Conservation (phyloP, 352 stramenopile species). For the Globisporangium parvum region DNA sequence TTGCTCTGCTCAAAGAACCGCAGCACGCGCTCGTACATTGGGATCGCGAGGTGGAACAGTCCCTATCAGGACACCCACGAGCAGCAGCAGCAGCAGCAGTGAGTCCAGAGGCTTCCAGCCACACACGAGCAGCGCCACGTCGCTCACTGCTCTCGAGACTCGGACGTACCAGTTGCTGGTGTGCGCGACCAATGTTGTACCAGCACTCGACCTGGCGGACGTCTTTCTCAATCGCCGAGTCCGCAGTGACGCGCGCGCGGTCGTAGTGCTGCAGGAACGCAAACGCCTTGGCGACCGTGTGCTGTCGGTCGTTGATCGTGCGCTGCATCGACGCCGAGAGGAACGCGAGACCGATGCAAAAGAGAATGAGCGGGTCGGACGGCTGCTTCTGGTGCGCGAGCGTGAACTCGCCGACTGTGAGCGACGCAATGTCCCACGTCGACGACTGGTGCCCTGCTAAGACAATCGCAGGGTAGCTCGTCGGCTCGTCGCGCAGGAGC, state of each 20-base stretch:
- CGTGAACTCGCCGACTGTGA: constrained; percentile 81
- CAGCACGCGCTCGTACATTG: constrained; percentile 84
- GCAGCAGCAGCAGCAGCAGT: background rate
- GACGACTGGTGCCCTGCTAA: constrained; percentile 80
- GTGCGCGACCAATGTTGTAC: constrained; percentile 84
- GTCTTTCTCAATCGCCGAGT: constrained; percentile 53
- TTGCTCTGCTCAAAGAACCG: constrained; percentile 68
- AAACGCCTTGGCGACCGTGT: constrained; percentile 82
- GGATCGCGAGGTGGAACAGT: constrained; percentile 81
- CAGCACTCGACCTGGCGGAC: constrained; percentile 68
- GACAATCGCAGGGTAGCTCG: constrained; percentile 75
- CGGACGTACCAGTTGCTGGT: constrained; percentile 77
- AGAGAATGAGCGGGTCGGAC: constrained; percentile 66
- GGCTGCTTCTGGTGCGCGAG: constrained; percentile 76
- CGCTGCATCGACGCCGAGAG: constrained; percentile 81
- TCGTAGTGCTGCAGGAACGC: constrained; percentile 84
- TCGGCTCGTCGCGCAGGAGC: constrained; percentile 63
- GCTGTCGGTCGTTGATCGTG: constrained; percentile 81
- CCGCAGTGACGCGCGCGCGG: constrained; percentile 32
- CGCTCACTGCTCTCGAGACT: constrained; percentile 3
- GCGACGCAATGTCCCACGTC: constrained; percentile 77
- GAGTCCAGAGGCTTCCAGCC: background rate
- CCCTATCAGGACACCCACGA: constrained; percentile 27
- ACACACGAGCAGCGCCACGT: no score
- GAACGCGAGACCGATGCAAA: constrained; percentile 82